Evolutionary conservation across 2,329 filamentous ascomycete species (phyloP).

Genomic region (Tolypocladium tropicale): DNA sequence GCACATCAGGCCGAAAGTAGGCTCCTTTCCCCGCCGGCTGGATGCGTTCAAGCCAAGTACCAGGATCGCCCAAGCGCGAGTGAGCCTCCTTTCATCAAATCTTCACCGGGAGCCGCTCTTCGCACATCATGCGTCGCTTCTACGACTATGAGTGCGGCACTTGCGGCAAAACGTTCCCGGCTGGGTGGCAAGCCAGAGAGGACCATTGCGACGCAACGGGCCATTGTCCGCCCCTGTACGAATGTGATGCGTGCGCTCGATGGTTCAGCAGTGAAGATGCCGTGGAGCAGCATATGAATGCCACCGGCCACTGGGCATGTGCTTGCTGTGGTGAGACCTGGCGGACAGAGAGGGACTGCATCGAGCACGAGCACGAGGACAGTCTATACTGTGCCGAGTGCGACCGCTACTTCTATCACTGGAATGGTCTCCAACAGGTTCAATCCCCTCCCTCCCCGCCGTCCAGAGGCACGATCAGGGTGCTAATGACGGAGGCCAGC

Average conservation of each 20-base stretch:
- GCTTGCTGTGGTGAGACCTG: too few relatives aligned
- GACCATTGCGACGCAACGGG: slow-evolving; percentile 16
- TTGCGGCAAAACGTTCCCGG: slow-evolving; percentile 14
- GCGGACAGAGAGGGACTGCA: slow-evolving; percentile 2
- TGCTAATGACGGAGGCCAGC: too few relatives aligned
- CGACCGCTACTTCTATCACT: too few relatives aligned
- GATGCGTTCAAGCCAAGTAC: too few relatives aligned
- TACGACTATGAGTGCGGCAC: slow-evolving; percentile 12
- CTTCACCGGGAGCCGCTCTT: too few relatives aligned
- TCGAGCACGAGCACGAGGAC: slow-evolving; percentile 15
- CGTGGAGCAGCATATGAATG: slow-evolving; percentile 18
- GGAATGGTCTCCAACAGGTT: too few relatives aligned
- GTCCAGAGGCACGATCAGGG: too few relatives aligned
- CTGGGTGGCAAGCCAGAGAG: slow-evolving; percentile 12
- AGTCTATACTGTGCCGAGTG: slow-evolving; percentile 25
- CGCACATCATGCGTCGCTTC: not conserved
- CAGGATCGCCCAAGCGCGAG: too few relatives aligned
- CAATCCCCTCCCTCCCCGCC: too few relatives aligned
- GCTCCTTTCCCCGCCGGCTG: too few relatives aligned
- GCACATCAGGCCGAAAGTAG: too few relatives aligned
- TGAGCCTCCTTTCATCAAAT: too few relatives aligned
- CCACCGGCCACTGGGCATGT: slow-evolving; percentile 17
- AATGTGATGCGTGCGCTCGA: slow-evolving; percentile 17
- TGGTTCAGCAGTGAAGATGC: slow-evolving; percentile 13
- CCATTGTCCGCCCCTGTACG: slow-evolving; percentile 12